Base-by-base conservation (phyloP, 352 stramenopile genomes). In the Stramenopiles sp. region DNA sequence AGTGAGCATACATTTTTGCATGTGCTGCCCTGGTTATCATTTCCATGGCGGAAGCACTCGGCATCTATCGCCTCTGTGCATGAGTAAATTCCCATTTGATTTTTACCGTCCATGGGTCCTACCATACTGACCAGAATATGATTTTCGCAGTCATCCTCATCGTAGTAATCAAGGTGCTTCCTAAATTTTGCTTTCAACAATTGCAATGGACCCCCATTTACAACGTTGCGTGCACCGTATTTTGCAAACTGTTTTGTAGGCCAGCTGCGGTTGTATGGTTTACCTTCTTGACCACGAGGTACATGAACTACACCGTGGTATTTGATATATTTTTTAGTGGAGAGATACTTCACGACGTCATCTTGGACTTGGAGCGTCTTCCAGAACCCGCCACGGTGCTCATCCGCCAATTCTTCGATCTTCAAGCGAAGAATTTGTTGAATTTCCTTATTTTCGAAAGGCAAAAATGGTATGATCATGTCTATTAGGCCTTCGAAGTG, bases 401-500 rank as follows among this genome's bases (percentile, higher is more conserved):
- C 89, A 80, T 86, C 80, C 31, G 91, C 89, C 75, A 95, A 78
- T n/a, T 92, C 86, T 30, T 82, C 80, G 27, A 95, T 85, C 83
- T 95, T 95, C 0, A 93, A 82, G 7, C 89, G 84, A 78, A 95
- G 91, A 80, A 95, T 90, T 55, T 92, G 84, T 0, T 88, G 84
- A 55, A 94, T 92, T 44, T 94, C 87, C 25, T 85, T 82, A 78
- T 92, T 90, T 82, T 94, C 90, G 78, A 95, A 93, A 39, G 91
- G 91, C 30, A 95, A 84, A 82, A 94, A 95, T 22, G 91, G 91
- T 33, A 95, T 87, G 39, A 95, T 90, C 85, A 91, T 87, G 82
- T 93, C 87, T 67, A 95, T 91, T 86, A 94, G 91, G 82, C 95
- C 95, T 30, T 89, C 90, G 85, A 95, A 95, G 30, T 92, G 87